phyloP scores from a whole-genome alignment of 2,329 filamentous ascomycete genomes.

The Teratosphaeria epicoccoides region DNA sequence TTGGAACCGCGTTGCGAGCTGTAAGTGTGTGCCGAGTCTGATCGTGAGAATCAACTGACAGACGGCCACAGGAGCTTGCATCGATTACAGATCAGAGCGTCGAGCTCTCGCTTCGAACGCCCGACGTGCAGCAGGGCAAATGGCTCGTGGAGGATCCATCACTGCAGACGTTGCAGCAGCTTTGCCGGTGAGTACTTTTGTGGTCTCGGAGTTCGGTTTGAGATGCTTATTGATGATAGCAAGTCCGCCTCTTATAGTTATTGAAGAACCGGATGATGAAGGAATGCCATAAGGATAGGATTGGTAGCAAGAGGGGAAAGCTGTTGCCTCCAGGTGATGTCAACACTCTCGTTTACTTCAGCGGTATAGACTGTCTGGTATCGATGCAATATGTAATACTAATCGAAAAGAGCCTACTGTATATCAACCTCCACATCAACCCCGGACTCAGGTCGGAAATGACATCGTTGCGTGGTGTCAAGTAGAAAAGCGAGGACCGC shows the following conservation, averaged over 20 bases:
- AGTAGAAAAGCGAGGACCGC: too few relatives aligned
- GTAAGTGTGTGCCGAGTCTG: slow-evolving; percentile 12
- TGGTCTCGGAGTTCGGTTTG: too few relatives aligned
- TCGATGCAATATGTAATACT: background rate
- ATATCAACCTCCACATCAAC: background rate
- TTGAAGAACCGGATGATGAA: background rate
- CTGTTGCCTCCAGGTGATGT: background rate
- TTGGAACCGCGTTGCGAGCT: slow-evolving; percentile 37
- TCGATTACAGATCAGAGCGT: slow-evolving; percentile 48
- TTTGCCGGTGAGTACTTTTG: background rate
- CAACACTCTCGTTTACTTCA: background rate
- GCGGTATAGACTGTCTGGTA: background rate
- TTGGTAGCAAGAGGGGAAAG: too few relatives aligned
- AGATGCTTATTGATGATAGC: background rate
- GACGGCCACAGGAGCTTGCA: slow-evolving; percentile 40
- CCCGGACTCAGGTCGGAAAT: too few relatives aligned
- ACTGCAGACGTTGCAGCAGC: slow-evolving; percentile 28
- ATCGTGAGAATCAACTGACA: background rate
- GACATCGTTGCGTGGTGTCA: too few relatives aligned
- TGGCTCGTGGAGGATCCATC: slow-evolving; percentile 53
- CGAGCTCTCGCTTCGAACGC: slow-evolving; percentile 43
- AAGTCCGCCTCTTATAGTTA: background rate
- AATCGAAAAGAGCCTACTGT: background rate
- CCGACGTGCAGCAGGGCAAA: slow-evolving; percentile 47
- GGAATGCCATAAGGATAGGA: too few relatives aligned